Percentiles rank a stretch among this genome's conserved stretches.
phyloP scores from a whole-genome alignment of 257 asterid species.

The Galeopsis tetrahit region DNA sequence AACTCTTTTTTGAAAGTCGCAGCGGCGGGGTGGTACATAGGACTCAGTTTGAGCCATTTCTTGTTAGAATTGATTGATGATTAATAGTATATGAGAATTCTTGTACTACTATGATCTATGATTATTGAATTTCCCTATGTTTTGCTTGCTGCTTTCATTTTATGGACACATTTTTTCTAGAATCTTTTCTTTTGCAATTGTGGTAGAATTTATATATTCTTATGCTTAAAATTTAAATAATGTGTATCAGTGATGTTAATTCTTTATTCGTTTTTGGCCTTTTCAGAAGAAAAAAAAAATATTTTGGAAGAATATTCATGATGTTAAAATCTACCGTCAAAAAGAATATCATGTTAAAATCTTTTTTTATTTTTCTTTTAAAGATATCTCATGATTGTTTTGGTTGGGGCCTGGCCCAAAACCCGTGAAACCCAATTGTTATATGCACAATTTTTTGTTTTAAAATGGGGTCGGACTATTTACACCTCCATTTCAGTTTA shows the following conservation, averaged over 20 bases:
- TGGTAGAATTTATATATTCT: background rate
- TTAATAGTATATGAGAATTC: conserved; percentile 21
- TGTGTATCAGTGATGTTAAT: background rate
- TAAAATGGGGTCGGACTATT: no score
- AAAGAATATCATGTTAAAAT: no score
- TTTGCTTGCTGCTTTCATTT: background rate
- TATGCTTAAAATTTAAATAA: background rate
- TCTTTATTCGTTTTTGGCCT: no score
- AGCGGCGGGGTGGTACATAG: conserved; percentile 28
- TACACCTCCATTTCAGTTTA: no score
- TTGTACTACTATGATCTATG: background rate
- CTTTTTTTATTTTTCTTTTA: no score
- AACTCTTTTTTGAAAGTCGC: background rate
- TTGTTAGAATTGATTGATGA: background rate
- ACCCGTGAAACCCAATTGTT: background rate
- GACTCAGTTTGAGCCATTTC: conserved; percentile 25
- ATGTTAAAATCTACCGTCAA: no score
- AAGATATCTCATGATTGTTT: background rate
- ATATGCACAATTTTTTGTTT: no score
- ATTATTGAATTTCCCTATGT: conserved; percentile 11
- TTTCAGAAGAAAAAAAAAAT: no score
- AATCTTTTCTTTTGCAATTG: background rate
- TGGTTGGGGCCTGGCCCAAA: background rate
- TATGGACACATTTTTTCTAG: background rate
- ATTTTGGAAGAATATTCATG: no score